A percentile compares a stretch with the other conserved stretches of the same genome.
phyloP scores from a whole-genome alignment of 768 basidiomycete genomes.

The Russula sp. region DNA sequence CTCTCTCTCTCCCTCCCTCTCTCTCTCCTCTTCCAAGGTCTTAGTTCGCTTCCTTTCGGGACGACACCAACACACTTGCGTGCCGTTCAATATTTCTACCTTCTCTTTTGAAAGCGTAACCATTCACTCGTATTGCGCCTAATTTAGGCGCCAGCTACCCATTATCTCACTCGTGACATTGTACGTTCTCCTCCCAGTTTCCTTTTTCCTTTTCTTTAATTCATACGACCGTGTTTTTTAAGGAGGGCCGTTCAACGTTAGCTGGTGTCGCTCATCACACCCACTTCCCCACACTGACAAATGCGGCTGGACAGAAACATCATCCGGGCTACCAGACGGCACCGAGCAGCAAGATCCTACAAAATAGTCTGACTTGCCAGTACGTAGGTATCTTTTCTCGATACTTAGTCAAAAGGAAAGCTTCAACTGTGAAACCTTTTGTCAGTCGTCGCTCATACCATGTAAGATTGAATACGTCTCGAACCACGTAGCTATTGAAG shows the following conservation, averaged over 20 bases:
- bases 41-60: too few species aligned
- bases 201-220: neutral
- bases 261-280: neutral
- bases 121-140: neutral
- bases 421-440: neutral
- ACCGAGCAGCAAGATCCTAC: neutral
- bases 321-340: neutral
- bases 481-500: neutral
- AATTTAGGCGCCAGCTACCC: constrained; percentile 24
- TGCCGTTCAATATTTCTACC: too few species aligned
- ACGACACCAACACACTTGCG: too few species aligned
- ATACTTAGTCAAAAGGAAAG: neutral
- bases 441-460: neutral
- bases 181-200: constrained; percentile 15
- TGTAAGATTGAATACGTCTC: neutral
- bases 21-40: too few species aligned
- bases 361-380: neutral
- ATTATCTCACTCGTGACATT: constrained; percentile 27
- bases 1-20: too few species aligned
- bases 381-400: neutral
- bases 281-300: constrained; percentile 8
- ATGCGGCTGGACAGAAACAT: neutral
- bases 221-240: neutral
- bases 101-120: neutral
- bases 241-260: constrained; percentile 8